A percentile compares a stretch with the other conserved stretches of the same genome.
phyloP scores from a whole-genome alignment of 2,329 filamentous ascomycete genomes.

The Fusarium kyushuense region DNA sequence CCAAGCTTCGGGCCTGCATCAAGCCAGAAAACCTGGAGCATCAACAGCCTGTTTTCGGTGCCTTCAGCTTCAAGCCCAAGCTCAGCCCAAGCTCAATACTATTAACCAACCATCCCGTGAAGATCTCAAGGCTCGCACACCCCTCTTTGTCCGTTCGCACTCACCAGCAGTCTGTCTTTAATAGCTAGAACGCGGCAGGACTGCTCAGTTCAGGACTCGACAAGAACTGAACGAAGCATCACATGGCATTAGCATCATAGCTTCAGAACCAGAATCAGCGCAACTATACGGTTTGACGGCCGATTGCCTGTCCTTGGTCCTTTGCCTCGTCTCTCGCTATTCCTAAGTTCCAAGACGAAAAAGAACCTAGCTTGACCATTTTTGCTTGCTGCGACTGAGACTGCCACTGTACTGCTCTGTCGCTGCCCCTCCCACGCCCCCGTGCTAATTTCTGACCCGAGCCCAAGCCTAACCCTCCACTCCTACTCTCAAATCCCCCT shows the following conservation, averaged over 20 bases:
- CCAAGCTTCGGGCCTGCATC: slow-evolving; percentile 17
- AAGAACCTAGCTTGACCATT: background rate
- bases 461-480: slow-evolving; percentile 36
- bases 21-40: slow-evolving; percentile 12
- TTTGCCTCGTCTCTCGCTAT: background rate
- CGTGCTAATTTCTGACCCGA: slow-evolving; percentile 48
- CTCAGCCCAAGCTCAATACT: slow-evolving; percentile 30
- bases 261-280: background rate
- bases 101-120: slow-evolving; percentile 26
- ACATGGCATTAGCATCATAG: background rate
- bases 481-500: slow-evolving; percentile 28
- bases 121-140: slow-evolving; percentile 31
- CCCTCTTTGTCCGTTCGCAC: slow-evolving; percentile 22
- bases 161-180: background rate
- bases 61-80: slow-evolving; percentile 34
- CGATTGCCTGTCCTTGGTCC: background rate
- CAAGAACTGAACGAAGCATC: background rate
- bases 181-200: slow-evolving; percentile 4
- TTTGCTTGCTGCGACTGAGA: background rate
- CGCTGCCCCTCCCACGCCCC: slow-evolving; percentile 21
- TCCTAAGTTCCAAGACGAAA: background rate
- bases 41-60: slow-evolving; percentile 15
- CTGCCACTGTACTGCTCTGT: background rate
- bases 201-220: slow-evolving; percentile 2
- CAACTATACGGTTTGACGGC: background rate